Percentiles rank a stretch among this genome's conserved stretches.
phyloP scores from a whole-genome alignment of 2,329 filamentous ascomycete genomes.

The Verticillium longisporum region DNA sequence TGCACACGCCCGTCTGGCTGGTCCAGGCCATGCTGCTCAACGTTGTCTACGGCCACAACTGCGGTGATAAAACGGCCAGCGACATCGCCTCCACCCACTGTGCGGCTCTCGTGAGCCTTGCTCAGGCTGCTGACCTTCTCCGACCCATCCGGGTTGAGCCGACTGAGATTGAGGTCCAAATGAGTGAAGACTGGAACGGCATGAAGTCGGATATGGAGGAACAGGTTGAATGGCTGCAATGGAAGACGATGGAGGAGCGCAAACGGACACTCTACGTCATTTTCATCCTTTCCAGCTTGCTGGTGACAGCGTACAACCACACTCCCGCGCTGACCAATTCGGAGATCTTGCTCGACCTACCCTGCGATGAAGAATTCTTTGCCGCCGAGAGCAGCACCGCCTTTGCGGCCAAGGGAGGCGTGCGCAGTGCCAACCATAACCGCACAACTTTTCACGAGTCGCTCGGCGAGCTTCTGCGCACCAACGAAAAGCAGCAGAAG shows the following conservation, averaged over 20 bases:
- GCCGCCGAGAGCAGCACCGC: constrained; percentile 73
- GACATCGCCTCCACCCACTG: constrained; percentile 92
- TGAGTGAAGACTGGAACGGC: constrained; percentile 47
- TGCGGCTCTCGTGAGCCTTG: constrained; percentile 82
- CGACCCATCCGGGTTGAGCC: constrained; percentile 37
- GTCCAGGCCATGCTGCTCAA: constrained; percentile 97
- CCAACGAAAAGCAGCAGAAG: constrained; percentile 60
- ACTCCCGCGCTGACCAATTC: constrained; percentile 88
- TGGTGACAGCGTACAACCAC: constrained; percentile 91
- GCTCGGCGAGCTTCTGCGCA: constrained; percentile 71
- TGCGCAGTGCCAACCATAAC: constrained; percentile 61
- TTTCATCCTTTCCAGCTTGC: constrained; percentile 83
- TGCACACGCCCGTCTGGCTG: constrained; percentile 83
- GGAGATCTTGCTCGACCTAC: constrained; percentile 81
- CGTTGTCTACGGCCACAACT: constrained; percentile 92
- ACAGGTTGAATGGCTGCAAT: constrained; percentile 75
- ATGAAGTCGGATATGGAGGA: constrained; percentile 45
- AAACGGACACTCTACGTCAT: constrained; percentile 90
- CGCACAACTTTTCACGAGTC: constrained; percentile 75
- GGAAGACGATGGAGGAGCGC: constrained; percentile 83
- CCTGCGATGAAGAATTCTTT: constrained; percentile 90
- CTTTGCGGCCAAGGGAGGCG: constrained; percentile 73
- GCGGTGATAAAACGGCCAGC: constrained; percentile 81
- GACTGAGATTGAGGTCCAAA: constrained; percentile 46
- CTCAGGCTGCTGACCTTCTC: constrained; percentile 74